Conservation (phyloP, 371 early-diverging fungal genomes). For the Lichtheimia hyalospora region DNA sequence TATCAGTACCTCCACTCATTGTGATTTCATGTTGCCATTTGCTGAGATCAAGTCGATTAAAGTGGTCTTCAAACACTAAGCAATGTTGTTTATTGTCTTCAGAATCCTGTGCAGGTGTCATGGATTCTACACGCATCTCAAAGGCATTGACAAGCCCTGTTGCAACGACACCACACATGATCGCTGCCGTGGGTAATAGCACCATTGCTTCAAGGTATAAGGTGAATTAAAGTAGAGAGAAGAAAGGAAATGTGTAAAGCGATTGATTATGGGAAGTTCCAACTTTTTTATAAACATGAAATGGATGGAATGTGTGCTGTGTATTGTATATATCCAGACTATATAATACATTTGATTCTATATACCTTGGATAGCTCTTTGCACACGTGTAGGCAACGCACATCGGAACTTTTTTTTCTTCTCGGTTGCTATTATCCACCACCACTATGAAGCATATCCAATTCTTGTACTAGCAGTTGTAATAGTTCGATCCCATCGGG, state of each 20-base stretch:
- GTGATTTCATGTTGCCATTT: slow-evolving; percentile 62
- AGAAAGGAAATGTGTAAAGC: background rate
- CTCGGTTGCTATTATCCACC: too few species aligned
- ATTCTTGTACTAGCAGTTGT: background rate
- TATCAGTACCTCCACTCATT: slow-evolving; percentile 45
- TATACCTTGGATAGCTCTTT: background rate
- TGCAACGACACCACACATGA: slow-evolving; percentile 20
- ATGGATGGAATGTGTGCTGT: background rate
- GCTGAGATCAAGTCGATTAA: slow-evolving; percentile 56
- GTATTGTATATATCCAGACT: too few species aligned
- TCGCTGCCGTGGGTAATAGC: too few species aligned
- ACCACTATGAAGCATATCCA: background rate
- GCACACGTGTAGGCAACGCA: background rate
- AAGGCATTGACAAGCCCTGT: slow-evolving; percentile 2
- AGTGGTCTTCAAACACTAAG: slow-evolving; percentile 63
- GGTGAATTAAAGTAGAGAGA: background rate
- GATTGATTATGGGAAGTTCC: too few species aligned
- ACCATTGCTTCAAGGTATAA: background rate
- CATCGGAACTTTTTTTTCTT: slow-evolving; percentile 3
- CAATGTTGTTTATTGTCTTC: slow-evolving; percentile 27
- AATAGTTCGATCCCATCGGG: background rate
- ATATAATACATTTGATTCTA: too few species aligned
- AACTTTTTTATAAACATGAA: background rate
- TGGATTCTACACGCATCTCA: background rate
- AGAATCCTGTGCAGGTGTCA: background rate